Evolutionary conservation across 495 filamentous ascomycete genomes (phyloP).

Genomic region (Penicillium cataractarum): DNA sequence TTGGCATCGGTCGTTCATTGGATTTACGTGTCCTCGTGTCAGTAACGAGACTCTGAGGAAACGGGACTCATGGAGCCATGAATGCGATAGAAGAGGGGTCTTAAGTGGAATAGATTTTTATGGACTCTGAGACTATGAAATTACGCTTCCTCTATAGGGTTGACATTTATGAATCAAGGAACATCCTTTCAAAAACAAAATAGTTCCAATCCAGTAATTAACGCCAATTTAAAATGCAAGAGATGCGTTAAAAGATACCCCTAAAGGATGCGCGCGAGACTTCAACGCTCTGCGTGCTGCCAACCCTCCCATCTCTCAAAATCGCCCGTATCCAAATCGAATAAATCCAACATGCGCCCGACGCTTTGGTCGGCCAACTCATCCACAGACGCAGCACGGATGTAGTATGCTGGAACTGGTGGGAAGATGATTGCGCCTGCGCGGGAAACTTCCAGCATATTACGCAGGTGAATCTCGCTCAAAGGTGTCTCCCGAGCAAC

Average conservation of each 20-base stretch:
- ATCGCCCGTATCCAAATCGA: slow-evolving; percentile 46
- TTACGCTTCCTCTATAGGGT: no score
- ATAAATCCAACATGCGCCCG: slow-evolving; percentile 49
- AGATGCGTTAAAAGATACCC: no score
- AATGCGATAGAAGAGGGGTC: neutral
- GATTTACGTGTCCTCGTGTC: neutral
- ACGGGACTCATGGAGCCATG: neutral
- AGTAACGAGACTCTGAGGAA: neutral
- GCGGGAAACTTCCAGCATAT: slow-evolving; percentile 45
- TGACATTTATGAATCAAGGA: neutral
- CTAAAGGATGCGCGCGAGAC: no score
- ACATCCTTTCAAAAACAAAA: neutral
- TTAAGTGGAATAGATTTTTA: no score
- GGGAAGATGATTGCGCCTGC: slow-evolving; percentile 48
- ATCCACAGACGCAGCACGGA: slow-evolving; percentile 35
- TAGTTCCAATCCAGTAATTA: neutral
- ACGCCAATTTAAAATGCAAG: slow-evolving; percentile 7
- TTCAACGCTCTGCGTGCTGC: slow-evolving; percentile 24
- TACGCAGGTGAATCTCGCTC: slow-evolving; percentile 49
- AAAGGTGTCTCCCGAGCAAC: slow-evolving; percentile 49
- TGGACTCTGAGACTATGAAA: no score
- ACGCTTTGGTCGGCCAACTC: slow-evolving; percentile 49
- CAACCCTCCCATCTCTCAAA: slow-evolving; percentile 48
- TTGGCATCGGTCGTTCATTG: neutral
- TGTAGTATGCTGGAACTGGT: slow-evolving; percentile 49